Evolutionary conservation across 345 rosid species (phyloP), one percentile per base, ranked within the genome.

Genomic region (Combretum micranthum): DNA sequence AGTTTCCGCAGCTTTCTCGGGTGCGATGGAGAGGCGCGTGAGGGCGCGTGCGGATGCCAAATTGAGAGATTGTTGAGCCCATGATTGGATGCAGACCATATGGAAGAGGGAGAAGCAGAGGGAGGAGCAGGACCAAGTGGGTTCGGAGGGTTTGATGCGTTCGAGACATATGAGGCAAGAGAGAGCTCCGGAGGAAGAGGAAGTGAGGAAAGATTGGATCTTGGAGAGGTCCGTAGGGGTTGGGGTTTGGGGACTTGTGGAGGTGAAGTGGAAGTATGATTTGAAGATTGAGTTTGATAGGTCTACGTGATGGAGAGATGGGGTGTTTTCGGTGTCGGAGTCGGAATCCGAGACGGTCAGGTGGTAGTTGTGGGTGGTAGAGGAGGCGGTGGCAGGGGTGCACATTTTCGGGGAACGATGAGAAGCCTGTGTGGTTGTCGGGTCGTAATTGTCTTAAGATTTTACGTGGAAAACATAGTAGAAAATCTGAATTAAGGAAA

Each of bases 161-260:
- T 86, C 93, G 72, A 93, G 96, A 66, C 96, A 92, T 16, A 89
- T 88, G 48, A 93, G 85, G 72, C 96, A 87, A 0, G 97, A 89
- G 6, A 83, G 73, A 16, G 85, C 91, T 43, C 98, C 94, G 54
- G 98, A 86, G 57, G 95, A 81, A 52, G 98, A 88, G 0, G 98
- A 84, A 44, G 72, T 69, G 57, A 92, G 83, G 72, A 88, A 84
- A 0, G 98, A 86, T 65, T 86, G 84, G 89, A 86, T 84, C 72
- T 92, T 92, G 42, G 83, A 69, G 66, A 92, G 95, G 67, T 81
- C 93, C 44, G 75, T 50, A 55, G 78, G 23, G 69, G 75, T 56
- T 47, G 87, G 64, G 44, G 80, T 50, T 55, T 81, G 80, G 65
- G 39, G 39, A 32, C 39, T 32, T 32, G 39, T 7, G 39, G 69